Conservation (phyloP, 768 basidiomycete species). For the Coprinellus micaceus region DNA sequence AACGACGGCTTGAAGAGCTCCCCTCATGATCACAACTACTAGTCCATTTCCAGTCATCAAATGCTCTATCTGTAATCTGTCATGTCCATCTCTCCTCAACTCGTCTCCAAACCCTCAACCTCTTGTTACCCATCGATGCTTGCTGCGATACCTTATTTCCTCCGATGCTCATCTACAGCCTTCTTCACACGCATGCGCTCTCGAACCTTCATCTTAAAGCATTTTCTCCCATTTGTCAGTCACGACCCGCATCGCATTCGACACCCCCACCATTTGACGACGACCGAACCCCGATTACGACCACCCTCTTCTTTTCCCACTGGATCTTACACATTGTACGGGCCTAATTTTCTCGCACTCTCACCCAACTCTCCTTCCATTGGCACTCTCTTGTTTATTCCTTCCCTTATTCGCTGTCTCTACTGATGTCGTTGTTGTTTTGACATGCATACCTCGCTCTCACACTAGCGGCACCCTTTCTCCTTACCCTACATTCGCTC, state of each 20-base stretch:
- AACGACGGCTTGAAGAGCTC: constrained; percentile 41
- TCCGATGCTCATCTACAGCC: neutral
- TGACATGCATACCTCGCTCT: neutral
- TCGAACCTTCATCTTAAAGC: neutral
- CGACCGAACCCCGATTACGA: neutral
- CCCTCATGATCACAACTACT: constrained; percentile 16
- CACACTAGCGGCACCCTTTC: no score
- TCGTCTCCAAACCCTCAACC: neutral
- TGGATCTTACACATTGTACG: constrained; percentile 1
- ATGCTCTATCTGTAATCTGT: neutral
- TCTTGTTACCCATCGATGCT: neutral
- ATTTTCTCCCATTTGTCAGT: no score
- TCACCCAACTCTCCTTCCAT: neutral
- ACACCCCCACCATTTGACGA: no score
- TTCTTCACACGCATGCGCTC: constrained; percentile 2
- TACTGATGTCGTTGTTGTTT: neutral
- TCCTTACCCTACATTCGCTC: neutral
- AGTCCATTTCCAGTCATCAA: neutral
- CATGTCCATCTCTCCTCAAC: neutral
- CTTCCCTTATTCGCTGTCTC: neutral
- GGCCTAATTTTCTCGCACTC: neutral
- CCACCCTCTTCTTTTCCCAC: neutral
- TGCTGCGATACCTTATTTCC: constrained; percentile 10
- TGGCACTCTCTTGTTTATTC: neutral
- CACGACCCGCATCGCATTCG: no score